Evolutionary conservation across 202 grass and related monocot genomes (phyloP).

Genomic region (Dendrocalamus latiflorus): DNA sequence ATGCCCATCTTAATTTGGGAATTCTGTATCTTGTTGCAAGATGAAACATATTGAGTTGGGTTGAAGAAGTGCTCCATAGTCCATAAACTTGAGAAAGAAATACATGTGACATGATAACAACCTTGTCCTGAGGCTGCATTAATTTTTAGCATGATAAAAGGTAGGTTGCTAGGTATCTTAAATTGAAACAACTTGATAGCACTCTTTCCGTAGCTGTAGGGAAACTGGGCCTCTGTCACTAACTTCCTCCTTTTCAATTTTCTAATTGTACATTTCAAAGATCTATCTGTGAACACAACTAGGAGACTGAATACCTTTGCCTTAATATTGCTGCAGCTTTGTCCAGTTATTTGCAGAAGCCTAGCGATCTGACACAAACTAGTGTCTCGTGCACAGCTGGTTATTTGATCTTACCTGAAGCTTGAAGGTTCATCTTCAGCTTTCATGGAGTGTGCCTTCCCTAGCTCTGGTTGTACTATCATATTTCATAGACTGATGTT

Average conservation of each 20-base stretch:
- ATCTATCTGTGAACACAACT: background rate
- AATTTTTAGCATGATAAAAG: background rate
- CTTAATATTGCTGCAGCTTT: background rate
- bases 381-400: background rate
- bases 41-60: background rate
- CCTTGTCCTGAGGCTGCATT: background rate
- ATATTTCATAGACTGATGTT: background rate
- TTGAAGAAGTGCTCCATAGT: background rate
- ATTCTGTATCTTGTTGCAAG: background rate
- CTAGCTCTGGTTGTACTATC: background rate
- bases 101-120: background rate
- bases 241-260: background rate
- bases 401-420: background rate
- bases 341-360: background rate
- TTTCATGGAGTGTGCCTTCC: background rate
- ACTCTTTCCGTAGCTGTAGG: background rate
- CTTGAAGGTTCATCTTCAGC: background rate
- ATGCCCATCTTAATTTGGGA: background rate
- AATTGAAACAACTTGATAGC: background rate
- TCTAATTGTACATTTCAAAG: background rate
- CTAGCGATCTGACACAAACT: background rate
- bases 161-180: background rate
- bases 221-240: background rate
- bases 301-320: background rate
- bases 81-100: background rate